Conservation (phyloP, 768 basidiomycete species). For the Clitopilus hobsonii region DNA sequence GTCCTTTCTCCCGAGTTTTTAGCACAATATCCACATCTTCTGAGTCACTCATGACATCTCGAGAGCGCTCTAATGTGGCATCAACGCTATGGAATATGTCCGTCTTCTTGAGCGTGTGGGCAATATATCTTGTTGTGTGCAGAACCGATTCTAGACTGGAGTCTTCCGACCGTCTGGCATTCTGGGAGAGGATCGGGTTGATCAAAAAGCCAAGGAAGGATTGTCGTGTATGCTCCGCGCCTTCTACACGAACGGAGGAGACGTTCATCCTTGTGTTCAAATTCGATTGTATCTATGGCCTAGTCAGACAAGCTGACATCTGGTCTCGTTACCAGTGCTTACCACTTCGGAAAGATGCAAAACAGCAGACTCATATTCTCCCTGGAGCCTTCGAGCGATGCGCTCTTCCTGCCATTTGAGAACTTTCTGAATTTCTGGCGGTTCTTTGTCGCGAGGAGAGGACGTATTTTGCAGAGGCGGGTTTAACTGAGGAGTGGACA, state of each 20-base stretch:
- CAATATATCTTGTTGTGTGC: conserved; percentile 62
- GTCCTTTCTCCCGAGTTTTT: conserved; percentile 68
- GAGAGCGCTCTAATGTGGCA: conserved; percentile 55
- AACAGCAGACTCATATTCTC: conserved; percentile 74
- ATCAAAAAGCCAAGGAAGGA: conserved; percentile 82
- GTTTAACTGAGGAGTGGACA: conserved; percentile 15
- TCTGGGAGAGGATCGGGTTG: conserved; percentile 45
- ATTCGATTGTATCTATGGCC: conserved; percentile 60
- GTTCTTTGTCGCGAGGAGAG: conserved; percentile 53
- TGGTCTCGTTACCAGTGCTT: conserved; percentile 1
- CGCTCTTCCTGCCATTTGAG: conserved; percentile 73
- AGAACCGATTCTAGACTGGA: conserved; percentile 62
- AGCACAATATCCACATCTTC: conserved; percentile 81
- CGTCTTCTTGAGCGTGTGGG: conserved; percentile 61
- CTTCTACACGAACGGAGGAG: conserved; percentile 76
- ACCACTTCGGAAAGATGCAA: conserved; percentile 51
- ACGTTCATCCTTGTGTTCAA: conserved; percentile 63
- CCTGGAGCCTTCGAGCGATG: conserved; percentile 59
- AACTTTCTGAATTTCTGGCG: conserved; percentile 52
- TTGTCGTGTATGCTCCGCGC: conserved; percentile 66
- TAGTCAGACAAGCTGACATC: neutral
- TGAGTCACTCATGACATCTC: conserved; percentile 44
- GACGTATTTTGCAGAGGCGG: conserved; percentile 54
- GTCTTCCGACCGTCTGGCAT: conserved; percentile 13
- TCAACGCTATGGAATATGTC: conserved; percentile 74